Evolutionary conservation across 306 rosid genomes (phyloP).

Genomic region (Rosa multiflora): DNA sequence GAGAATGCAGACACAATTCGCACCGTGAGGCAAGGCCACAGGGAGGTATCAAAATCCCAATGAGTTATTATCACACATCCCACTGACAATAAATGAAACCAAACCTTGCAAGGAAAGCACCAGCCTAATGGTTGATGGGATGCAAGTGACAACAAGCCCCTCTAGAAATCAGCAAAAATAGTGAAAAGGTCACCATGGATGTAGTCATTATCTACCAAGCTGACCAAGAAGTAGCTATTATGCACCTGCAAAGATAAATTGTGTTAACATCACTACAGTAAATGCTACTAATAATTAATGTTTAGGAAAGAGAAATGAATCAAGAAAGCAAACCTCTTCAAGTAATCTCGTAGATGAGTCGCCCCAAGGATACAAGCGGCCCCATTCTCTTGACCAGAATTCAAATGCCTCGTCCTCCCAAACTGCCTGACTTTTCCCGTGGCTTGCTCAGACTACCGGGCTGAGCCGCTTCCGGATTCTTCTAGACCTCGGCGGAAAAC

Average conservation of each 20-base stretch:
- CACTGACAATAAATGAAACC: slow-evolving; percentile 3
- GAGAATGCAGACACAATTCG: no score
- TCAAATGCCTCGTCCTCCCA: slow-evolving; percentile 96
- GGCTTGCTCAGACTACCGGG: slow-evolving; percentile 51
- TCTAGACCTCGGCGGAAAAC: slow-evolving; percentile 52
- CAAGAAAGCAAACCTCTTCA: slow-evolving; percentile 58
- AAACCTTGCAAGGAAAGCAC: neutral
- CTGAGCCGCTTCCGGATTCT: slow-evolving; percentile 23
- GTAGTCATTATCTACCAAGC: slow-evolving; percentile 90
- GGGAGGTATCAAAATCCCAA: no score
- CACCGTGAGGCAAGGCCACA: no score
- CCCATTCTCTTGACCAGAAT: slow-evolving; percentile 94
- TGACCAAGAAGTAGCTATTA: slow-evolving; percentile 71
- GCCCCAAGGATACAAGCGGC: slow-evolving; percentile 61
- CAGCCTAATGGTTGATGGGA: neutral
- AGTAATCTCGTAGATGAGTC: slow-evolving; percentile 75
- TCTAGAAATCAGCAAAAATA: slow-evolving; percentile 56
- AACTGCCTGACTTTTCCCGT: slow-evolving; percentile 43
- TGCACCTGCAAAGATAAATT: slow-evolving; percentile 53
- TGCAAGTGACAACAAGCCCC: slow-evolving; percentile 7
- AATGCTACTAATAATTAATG: neutral
- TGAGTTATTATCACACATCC: neutral
- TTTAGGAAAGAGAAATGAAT: neutral
- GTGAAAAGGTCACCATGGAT: slow-evolving; percentile 62
- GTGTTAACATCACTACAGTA: neutral